Base-by-base conservation (phyloP, 768 basidiomycete genomes). In the Termitomyces sp. region DNA sequence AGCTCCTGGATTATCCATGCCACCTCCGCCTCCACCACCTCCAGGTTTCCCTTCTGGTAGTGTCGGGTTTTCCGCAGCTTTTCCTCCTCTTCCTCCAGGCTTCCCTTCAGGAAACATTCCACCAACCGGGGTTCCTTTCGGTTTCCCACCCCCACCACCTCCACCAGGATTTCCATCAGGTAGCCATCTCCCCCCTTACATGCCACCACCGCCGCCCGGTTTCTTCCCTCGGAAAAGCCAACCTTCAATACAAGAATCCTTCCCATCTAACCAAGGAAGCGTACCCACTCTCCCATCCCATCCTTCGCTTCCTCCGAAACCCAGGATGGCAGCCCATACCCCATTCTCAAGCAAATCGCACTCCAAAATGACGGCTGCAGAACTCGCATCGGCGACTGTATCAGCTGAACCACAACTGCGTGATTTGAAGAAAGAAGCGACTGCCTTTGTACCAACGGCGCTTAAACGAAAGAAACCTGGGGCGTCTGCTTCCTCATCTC, bases 361-460 rank as follows among this genome's bases (percentile, higher is more conserved):
- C 23, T 59, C 70, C 13, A 65, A 64, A 12, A 59, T 69, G 15
- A 46, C 60, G 2, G 56, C 70, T 9, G 69, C 76, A 10, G 73
- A 70, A 41, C 56, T 76, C 15, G 76, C 75, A 1, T 72, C 81
- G 7, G 92, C 91, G 1, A 89, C 82, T 2, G 85, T 98, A 49
- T 86, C 83, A 20, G 94, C 94, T 2, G 92, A 77, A 42, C 93
- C 97, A 4, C 80, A 93, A 66, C 70, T 99, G 48, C 89, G 96
- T 13, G 93, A 99, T 70, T 76, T 98, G 57, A 93, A 94, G 74
- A 94, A 93, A 70, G 97, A 99, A 68, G 89, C 90, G 9, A 96
- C 93, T 0, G 84, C 90, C 0, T 98, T 99, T 63, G 83, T 98
- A 4, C 97, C 97, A 3, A 67, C 86, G 2, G 77, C 88, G 3